These are phyloP conservation scores for Syzygium aromaticum DNA, from an alignment of 345 rosid species.

Conservation along the genomic window DNA sequence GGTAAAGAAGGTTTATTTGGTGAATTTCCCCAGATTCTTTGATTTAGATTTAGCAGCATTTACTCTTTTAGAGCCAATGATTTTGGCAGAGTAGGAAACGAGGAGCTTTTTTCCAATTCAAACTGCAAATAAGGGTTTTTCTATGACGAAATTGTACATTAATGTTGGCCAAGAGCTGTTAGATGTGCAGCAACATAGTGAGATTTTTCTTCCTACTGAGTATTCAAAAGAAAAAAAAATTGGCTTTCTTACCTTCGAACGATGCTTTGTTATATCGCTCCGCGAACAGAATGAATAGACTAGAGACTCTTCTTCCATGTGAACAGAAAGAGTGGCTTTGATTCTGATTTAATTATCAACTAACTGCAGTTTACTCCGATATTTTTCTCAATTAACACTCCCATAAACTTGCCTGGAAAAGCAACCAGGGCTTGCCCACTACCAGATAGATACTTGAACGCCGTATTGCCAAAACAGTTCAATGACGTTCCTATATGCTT, in stretches of 20 bases:
- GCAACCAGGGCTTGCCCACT: neutral
- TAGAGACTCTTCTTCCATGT: neutral
- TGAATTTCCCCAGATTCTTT: neutral
- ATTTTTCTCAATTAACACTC: neutral
- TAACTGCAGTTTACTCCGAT: neutral
- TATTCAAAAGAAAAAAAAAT: neutral
- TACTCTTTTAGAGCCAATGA: neutral
- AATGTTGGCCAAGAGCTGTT: neutral
- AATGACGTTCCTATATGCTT: neutral
- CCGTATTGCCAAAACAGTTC: neutral
- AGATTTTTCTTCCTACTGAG: neutral
- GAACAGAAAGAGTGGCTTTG: neutral
- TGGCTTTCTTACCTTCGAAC: neutral
- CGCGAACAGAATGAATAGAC: neutral
- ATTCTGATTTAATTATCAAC: neutral
- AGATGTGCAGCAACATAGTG: neutral
- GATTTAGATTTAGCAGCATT: neutral
- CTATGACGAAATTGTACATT: neutral
- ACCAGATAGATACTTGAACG: neutral
- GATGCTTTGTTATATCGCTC: neutral
- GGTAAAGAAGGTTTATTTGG: neutral
- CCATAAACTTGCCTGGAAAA: neutral
- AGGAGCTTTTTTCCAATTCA: neutral
- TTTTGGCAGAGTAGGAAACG: neutral
- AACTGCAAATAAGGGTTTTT: neutral